A percentile compares a stretch with the other conserved stretches of the same genome.
These are phyloP conservation scores for Plasmopara muralis DNA, from an alignment of 352 stramenopile species.

Conservation along the genomic window DNA sequence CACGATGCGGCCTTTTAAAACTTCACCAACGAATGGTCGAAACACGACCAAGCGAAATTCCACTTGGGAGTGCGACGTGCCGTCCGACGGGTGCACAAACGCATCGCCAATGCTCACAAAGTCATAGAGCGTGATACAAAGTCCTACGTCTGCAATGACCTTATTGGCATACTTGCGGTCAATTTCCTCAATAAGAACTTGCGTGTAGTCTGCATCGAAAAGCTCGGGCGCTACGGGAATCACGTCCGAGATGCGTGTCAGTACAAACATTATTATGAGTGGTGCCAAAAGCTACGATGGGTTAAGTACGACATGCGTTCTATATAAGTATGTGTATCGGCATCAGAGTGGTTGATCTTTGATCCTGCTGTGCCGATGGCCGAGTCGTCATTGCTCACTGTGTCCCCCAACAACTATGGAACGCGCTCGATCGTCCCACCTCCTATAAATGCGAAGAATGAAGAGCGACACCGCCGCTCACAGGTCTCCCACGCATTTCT, in stretches of 20 bases:
- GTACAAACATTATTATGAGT: conserved; percentile 64
- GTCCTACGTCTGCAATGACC: conserved; percentile 78
- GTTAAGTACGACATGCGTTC: conserved; percentile 7
- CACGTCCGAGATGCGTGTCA: conserved; percentile 81
- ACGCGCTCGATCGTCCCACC: conserved; percentile 14
- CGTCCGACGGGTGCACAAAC: conserved; percentile 79
- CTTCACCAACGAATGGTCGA: conserved; percentile 80
- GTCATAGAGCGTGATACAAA: conserved; percentile 87
- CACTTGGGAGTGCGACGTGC: conserved; percentile 83
- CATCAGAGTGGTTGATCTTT: background rate
- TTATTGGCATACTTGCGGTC: conserved; percentile 90
- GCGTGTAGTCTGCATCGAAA: conserved; percentile 77
- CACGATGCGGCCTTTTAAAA: conserved; percentile 84
- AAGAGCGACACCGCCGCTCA: conserved; percentile 41
- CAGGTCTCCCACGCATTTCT: conserved; percentile 64
- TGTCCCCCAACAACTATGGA: conserved; percentile 19
- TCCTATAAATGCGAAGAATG: conserved; percentile 13
- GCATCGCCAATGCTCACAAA: conserved; percentile 84
- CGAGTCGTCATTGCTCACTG: conserved; percentile 11
- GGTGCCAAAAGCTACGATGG: conserved; percentile 2
- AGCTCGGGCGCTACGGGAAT: conserved; percentile 76
- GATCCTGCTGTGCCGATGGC: conserved; percentile 5
- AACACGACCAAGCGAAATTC: conserved; percentile 89
- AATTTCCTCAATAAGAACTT: conserved; percentile 84
- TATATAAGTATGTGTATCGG: background rate